Percentiles rank a stretch among this genome's conserved stretches.
phyloP scores from a whole-genome alignment of 345 rosid genomes.

The Luvunga scandens region DNA sequence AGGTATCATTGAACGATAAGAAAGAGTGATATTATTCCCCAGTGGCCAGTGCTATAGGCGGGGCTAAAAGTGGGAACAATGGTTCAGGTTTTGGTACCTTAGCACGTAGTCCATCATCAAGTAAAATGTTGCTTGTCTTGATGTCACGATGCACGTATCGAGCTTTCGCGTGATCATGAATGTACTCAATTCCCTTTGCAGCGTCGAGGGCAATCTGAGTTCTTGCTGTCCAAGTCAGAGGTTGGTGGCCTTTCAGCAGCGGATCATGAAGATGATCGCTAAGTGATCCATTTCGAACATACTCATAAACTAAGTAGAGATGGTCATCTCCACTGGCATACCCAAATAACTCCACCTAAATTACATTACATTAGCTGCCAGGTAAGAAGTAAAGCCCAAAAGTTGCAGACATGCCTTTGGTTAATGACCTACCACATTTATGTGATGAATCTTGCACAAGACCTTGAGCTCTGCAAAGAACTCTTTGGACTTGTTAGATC shows the following conservation, averaged over 20 bases:
- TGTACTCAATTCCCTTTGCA: slow-evolving; percentile 62
- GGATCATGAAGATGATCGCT: slow-evolving; percentile 68
- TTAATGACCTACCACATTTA: slow-evolving; percentile 49
- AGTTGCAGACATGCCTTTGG: no score
- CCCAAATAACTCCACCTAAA: slow-evolving; percentile 63
- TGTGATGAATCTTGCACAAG: slow-evolving; percentile 64
- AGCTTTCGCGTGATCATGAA: slow-evolving; percentile 66
- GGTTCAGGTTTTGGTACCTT: slow-evolving; percentile 41
- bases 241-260: slow-evolving; percentile 48
- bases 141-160: slow-evolving; percentile 65
- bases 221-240: slow-evolving; percentile 66
- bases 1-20: no score
- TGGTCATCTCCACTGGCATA: slow-evolving; percentile 63
- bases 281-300: slow-evolving; percentile 51
- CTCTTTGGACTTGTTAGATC: slow-evolving; percentile 63
- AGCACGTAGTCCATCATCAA: slow-evolving; percentile 51
- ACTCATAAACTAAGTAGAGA: slow-evolving; percentile 65
- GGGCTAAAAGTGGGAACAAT: no score
- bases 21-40: no score
- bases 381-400: not conserved
- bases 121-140: slow-evolving; percentile 63
- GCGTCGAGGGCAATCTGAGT: slow-evolving; percentile 64
- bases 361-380: not conserved
- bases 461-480: slow-evolving; percentile 72
- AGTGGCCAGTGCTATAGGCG: no score